Evolutionary conservation across 192 early-diverging fungal genomes (phyloP), one percentile per base, ranked within the genome.

Genomic region (Podochytrium sp.): DNA sequence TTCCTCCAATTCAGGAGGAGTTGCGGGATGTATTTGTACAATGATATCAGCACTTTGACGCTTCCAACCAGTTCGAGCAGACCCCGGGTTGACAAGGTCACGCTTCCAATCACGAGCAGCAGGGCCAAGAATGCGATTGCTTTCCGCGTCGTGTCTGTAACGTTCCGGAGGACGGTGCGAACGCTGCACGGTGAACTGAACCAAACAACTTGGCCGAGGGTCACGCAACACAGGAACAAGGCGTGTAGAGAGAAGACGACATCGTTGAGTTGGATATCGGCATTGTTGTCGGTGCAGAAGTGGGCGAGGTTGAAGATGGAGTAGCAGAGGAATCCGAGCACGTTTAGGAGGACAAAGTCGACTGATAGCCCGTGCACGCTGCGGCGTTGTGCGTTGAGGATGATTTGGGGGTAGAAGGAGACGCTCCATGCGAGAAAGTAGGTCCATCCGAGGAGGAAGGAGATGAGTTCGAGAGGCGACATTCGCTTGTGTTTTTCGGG

Each of bases 341-440:
- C 81, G 73, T 98, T 98, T 74, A 94, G 90, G 60, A 89, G 85
- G 1, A 96, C 74, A 85, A 94, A 98, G 78, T 98, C 96, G 30
- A 95, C 84, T 2, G 96, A 98, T 34, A 98, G 81, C 0, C 96
- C 96, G 42, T 90, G 83, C 0, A 55, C 25, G 35, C 84, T 91
- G 62, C 92, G 91, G 34, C 93, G 85, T 27, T 71, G 76, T 75
- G 82, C 91, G 83, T 97, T 95, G 50, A 95, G 85, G 16, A 93
- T 76, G 2, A 85, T 83, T 65, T 96, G 94, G 3, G 94, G 94
- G 75, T 95, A 97, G 73, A 97, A 97, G 75, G 87, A 90, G 32
- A 92, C 80, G 0, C 91, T 93, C 96, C 96, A 97, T 29, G 94
- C 91, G 4, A 86, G 52, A 76, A 95, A 93, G 81, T 95, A 96